These are phyloP conservation scores for Avena insularis DNA, from an alignment of 176 grass and related monocot genomes.

Conservation along the genomic window DNA sequence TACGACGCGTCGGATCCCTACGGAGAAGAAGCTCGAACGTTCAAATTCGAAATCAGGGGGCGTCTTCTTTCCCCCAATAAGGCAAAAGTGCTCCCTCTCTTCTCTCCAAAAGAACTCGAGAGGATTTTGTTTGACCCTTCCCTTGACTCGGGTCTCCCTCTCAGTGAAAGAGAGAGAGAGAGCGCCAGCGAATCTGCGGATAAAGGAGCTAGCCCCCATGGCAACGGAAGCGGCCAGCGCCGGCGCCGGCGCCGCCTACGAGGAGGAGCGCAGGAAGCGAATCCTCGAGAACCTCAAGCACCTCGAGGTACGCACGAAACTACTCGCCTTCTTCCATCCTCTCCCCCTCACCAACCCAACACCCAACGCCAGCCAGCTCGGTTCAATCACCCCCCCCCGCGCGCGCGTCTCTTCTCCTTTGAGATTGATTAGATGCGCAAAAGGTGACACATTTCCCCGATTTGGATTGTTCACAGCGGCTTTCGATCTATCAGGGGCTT, in stretches of 20 bases:
- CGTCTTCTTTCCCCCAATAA: not conserved
- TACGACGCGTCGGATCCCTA: not conserved
- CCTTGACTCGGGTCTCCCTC: not conserved
- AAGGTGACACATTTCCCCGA: not conserved
- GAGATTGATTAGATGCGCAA: not conserved
- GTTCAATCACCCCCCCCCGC: no score
- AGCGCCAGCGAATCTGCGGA: not conserved
- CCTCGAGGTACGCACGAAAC: constrained; percentile 56
- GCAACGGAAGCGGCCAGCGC: constrained; percentile 42
- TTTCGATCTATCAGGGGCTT: no score
- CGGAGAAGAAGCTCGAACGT: not conserved
- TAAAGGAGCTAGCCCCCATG: constrained; percentile 25
- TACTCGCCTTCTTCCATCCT: not conserved
- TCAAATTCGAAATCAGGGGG: constrained; percentile 29
- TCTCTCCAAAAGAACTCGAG: not conserved
- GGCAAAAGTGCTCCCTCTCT: not conserved
- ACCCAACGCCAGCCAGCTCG: no score
- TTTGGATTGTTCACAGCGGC: not conserved
- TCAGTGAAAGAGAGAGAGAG: not conserved
- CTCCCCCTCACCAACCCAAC: not conserved
- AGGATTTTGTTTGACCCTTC: not conserved
- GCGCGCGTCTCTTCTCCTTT: not conserved
- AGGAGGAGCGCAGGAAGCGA: constrained; percentile 78
- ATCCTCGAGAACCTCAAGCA: constrained; percentile 92
- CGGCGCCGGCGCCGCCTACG: constrained; percentile 56